These are phyloP conservation scores for Solanum sejunctum DNA, from an alignment of 257 asterid genomes.

Conservation along the genomic window DNA sequence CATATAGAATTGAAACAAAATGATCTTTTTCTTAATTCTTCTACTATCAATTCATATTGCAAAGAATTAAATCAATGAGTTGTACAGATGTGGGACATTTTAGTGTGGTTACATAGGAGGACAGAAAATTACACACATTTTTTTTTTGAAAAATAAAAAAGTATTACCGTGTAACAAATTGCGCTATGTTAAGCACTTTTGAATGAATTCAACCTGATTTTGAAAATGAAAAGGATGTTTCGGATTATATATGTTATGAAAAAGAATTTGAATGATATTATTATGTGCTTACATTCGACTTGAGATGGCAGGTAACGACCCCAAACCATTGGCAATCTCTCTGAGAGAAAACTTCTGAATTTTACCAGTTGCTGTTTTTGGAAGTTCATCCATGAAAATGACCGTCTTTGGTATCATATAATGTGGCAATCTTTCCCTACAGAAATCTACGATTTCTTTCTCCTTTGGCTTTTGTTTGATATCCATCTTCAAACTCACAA, in stretches of 20 bases:
- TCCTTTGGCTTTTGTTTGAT: constrained; percentile 16
- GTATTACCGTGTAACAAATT: neutral
- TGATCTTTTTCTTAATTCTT: neutral
- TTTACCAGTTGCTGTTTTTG: constrained; percentile 62
- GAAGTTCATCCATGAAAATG: constrained; percentile 54
- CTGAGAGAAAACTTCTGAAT: constrained; percentile 46
- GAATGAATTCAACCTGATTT: neutral
- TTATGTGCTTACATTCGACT: constrained; percentile 22
- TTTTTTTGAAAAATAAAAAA: neutral
- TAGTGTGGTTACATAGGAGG: neutral
- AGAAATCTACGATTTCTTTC: constrained; percentile 34
- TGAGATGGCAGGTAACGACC: constrained; percentile 1
- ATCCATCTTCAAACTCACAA: constrained; percentile 38
- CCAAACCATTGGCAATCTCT: constrained; percentile 31
- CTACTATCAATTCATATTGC: neutral
- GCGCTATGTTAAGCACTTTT: neutral
- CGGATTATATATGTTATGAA: neutral
- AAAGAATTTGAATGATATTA: neutral
- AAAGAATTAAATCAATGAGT: neutral
- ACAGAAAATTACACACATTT: neutral
- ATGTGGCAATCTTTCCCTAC: constrained; percentile 46
- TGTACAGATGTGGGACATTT: neutral
- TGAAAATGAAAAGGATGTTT: neutral
- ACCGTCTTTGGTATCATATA: constrained; percentile 76
- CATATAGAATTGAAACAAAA: neutral